These are phyloP conservation scores for Albatrellus ellisii DNA, from an alignment of 768 basidiomycete species.

Conservation along the genomic window DNA sequence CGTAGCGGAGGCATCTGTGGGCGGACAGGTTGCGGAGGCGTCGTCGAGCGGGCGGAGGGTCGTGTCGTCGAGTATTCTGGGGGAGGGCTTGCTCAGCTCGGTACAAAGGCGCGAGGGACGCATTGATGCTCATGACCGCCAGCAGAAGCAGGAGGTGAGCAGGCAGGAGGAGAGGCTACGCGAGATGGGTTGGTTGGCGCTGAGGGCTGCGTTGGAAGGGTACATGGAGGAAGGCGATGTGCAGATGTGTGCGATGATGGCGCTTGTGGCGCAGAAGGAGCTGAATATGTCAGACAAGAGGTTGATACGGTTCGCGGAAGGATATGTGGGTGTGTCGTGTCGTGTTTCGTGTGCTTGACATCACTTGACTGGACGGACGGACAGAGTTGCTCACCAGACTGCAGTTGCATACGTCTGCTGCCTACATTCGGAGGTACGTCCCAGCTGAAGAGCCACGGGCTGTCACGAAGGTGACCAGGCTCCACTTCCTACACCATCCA, in stretches of 20 bases:
- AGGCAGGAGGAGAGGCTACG: slow-evolving; percentile 1
- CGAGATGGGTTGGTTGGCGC: background rate
- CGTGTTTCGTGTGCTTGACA: background rate
- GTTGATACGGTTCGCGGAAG: slow-evolving; percentile 42
- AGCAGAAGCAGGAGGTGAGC: slow-evolving; percentile 1
- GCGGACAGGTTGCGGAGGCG: background rate
- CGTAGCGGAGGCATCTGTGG: slow-evolving; percentile 9
- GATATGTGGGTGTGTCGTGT: slow-evolving; percentile 51
- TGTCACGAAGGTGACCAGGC: slow-evolving; percentile 34
- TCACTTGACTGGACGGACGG: background rate
- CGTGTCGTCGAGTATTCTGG: background rate
- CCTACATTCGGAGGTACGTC: slow-evolving; percentile 62
- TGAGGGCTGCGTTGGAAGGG: slow-evolving; percentile 8
- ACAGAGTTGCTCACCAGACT: slow-evolving; percentile 52
- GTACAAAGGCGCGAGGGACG: too few species aligned
- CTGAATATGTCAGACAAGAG: slow-evolving; percentile 33
- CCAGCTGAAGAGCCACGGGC: slow-evolving; percentile 35
- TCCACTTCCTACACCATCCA: background rate
- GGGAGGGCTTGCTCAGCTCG: slow-evolving; percentile 9
- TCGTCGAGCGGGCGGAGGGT: slow-evolving; percentile 21
- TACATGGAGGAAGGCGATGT: slow-evolving; percentile 47
- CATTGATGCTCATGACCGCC: too few species aligned
- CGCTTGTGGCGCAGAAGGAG: slow-evolving; percentile 46
- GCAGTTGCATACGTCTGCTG: slow-evolving; percentile 50
- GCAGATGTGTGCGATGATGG: slow-evolving; percentile 68